A percentile compares a stretch with the other conserved stretches of the same genome.
These are phyloP conservation scores for Eutrema japonicum DNA, from an alignment of 345 rosid genomes.

Conservation along the genomic window DNA sequence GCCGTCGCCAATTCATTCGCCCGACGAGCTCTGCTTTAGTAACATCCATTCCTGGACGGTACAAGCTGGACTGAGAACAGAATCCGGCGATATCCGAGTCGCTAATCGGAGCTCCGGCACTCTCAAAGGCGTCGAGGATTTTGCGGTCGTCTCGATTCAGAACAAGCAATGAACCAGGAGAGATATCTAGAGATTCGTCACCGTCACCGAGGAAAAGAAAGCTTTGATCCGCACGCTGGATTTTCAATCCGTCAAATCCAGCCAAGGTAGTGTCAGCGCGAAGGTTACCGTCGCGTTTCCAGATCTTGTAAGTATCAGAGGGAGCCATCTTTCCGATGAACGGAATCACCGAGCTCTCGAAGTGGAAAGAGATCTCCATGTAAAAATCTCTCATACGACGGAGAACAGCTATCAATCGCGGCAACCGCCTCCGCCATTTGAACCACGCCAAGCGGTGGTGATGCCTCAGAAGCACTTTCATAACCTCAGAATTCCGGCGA, in stretches of 20 bases:
- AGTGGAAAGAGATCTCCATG: slow-evolving; percentile 97
- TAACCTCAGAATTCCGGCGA: slow-evolving; percentile 69
- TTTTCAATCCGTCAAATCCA: slow-evolving; percentile 95
- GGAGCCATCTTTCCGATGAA: slow-evolving; percentile 94
- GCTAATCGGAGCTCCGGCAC: slow-evolving; percentile 80
- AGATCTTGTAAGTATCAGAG: slow-evolving; percentile 94
- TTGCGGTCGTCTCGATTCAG: slow-evolving; percentile 80
- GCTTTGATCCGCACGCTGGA: slow-evolving; percentile 94
- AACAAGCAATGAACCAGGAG: slow-evolving; percentile 80
- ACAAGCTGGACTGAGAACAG: slow-evolving; percentile 82
- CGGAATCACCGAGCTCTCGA: slow-evolving; percentile 96
- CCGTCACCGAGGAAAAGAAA: slow-evolving; percentile 96
- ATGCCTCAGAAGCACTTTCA: slow-evolving; percentile 59
- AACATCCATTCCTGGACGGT: slow-evolving; percentile 94
- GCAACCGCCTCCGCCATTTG: slow-evolving; percentile 92
- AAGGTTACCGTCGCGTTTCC: slow-evolving; percentile 97
- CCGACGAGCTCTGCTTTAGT: slow-evolving; percentile 90
- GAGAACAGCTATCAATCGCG: slow-evolving; percentile 76
- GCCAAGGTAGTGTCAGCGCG: slow-evolving; percentile 94
- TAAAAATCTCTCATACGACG: slow-evolving; percentile 98
- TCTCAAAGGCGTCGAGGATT: slow-evolving; percentile 84
- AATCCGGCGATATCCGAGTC: slow-evolving; percentile 82
- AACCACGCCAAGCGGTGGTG: slow-evolving; percentile 92
- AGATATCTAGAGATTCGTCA: slow-evolving; percentile 56
- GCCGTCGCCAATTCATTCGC: slow-evolving; percentile 88